These are phyloP conservation scores for Orbilia oligospora DNA, from an alignment of 2,329 filamentous ascomycete species.

Conservation along the genomic window DNA sequence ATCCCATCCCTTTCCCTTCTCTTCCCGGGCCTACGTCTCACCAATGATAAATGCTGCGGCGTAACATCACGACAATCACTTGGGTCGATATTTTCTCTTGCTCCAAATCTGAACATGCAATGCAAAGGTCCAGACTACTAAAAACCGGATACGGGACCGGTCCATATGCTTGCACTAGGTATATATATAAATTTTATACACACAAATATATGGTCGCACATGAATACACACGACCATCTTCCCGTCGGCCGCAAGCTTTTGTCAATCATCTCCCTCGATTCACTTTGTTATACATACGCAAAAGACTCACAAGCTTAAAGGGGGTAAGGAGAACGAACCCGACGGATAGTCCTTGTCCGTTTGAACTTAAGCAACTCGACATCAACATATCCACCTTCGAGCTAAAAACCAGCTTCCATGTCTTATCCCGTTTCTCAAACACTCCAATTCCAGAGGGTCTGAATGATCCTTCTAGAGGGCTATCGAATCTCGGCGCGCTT, in stretches of 20 bases:
- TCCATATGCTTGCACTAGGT: neutral
- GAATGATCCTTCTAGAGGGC: conserved; percentile 28
- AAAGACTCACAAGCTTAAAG: conserved; percentile 43
- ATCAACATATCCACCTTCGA: conserved; percentile 20
- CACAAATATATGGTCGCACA: conserved; percentile 17
- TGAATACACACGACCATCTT: conserved; percentile 20
- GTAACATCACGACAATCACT: conserved; percentile 53
- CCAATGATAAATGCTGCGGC: conserved; percentile 33
- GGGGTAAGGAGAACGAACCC: conserved; percentile 31
- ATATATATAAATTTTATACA: conserved; percentile 13
- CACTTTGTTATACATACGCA: neutral
- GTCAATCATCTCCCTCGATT: neutral
- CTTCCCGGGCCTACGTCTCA: conserved; percentile 8
- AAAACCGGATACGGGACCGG: conserved; percentile 4
- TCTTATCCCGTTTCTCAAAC: conserved; percentile 60
- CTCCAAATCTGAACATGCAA: conserved; percentile 31
- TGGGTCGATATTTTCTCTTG: conserved; percentile 41
- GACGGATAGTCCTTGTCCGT: conserved; percentile 24
- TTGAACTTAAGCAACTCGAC: conserved; percentile 23
- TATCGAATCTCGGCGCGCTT: conserved; percentile 36
- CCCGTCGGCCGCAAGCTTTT: conserved; percentile 31
- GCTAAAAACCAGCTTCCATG: conserved; percentile 34
- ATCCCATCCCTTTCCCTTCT: conserved; percentile 5
- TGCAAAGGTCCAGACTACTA: conserved; percentile 17
- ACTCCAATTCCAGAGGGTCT: conserved; percentile 38